Evolutionary conservation across 1,284 basidiomycete genomes (phyloP).

Genomic region (Cutaneotrichosporon dermatis): DNA sequence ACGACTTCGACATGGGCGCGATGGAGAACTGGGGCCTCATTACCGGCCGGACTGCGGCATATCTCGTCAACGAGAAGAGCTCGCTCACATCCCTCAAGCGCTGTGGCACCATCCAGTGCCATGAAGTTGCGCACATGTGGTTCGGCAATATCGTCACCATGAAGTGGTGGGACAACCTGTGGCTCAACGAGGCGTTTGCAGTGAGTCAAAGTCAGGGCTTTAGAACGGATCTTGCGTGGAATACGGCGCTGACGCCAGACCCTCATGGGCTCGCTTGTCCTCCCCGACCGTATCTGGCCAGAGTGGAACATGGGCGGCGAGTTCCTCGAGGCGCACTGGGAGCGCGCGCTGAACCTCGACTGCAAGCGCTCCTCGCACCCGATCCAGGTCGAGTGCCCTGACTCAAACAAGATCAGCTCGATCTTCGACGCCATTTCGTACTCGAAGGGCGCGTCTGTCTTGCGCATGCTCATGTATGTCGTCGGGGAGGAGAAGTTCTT

Average conservation of each 20-base stretch:
- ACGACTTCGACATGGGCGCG: conserved; percentile 85
- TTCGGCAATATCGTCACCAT: conserved; percentile 55
- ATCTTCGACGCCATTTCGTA: conserved; percentile 84
- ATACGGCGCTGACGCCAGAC: too few relatives aligned
- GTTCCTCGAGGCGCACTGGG: conserved; percentile 55
- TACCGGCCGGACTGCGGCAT: conserved; percentile 78
- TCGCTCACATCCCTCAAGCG: conserved; percentile 75
- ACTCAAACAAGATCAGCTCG: conserved; percentile 80
- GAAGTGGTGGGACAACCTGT: conserved; percentile 90
- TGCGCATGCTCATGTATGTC: conserved; percentile 85
- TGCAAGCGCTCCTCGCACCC: conserved; percentile 88
- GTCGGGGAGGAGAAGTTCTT: conserved; percentile 87
- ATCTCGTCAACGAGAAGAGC: conserved; percentile 73
- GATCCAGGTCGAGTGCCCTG: conserved; percentile 86
- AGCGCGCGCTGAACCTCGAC: conserved; percentile 70
- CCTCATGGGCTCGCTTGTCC: conserved; percentile 80
- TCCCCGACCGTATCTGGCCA: conserved; percentile 62
- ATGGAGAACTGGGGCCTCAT: conserved; percentile 98
- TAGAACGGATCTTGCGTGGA: too few relatives aligned
- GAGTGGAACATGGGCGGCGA: conserved; percentile 55
- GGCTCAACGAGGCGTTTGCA: conserved; percentile 72
- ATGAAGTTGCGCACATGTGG: conserved; percentile 52
- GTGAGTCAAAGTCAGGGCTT: too few relatives aligned
- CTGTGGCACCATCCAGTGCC: conserved; percentile 59
- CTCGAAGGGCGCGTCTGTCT: conserved; percentile 76